phyloP scores from a whole-genome alignment of 352 stramenopile species.

The Pythium insidiosum region DNA sequence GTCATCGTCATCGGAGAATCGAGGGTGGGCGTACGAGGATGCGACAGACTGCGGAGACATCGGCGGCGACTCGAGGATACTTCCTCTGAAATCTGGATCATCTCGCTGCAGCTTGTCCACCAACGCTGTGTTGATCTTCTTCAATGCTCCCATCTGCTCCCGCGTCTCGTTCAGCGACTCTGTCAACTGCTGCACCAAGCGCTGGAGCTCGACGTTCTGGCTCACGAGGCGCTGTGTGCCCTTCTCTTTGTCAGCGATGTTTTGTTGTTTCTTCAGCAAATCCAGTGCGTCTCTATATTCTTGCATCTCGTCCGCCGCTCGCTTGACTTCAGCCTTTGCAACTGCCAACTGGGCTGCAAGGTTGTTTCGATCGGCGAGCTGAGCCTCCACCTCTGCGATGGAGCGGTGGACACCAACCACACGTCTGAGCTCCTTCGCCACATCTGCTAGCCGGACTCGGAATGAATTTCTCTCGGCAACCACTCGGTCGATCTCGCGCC shows the following conservation, averaged over 20 bases:
- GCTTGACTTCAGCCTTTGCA: slow-evolving; percentile 44
- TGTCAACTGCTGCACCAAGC: slow-evolving; percentile 63
- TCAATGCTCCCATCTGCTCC: slow-evolving; percentile 65
- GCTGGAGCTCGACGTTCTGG: slow-evolving; percentile 63
- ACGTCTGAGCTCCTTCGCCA: slow-evolving; percentile 53
- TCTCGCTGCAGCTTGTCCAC: slow-evolving; percentile 49
- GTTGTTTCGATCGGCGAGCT: slow-evolving; percentile 52
- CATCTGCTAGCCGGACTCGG: slow-evolving; percentile 31
- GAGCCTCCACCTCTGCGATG: slow-evolving; percentile 38
- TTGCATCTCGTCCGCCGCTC: slow-evolving; percentile 37
- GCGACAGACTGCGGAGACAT: slow-evolving; percentile 24
- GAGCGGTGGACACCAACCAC: slow-evolving; percentile 39
- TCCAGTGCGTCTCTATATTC: slow-evolving; percentile 57
- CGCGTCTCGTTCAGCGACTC: slow-evolving; percentile 58
- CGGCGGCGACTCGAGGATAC: slow-evolving; percentile 33
- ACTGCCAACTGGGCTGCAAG: slow-evolving; percentile 43
- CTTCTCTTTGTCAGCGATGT: slow-evolving; percentile 62
- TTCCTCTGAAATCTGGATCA: slow-evolving; percentile 40
- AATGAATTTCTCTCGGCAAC: slow-evolving; percentile 57
- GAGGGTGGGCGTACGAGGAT: slow-evolving; percentile 27
- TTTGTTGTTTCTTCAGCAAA: slow-evolving; percentile 28
- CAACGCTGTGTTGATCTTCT: slow-evolving; percentile 72
- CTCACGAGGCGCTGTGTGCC: slow-evolving; percentile 38
- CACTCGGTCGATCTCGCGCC: no score
- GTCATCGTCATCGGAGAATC: slow-evolving; percentile 48